Percentiles rank a stretch among this genome's conserved stretches.
Evolutionary conservation across 1,284 basidiomycete species (phyloP).

Genomic region (Xanthoconium separans): DNA sequence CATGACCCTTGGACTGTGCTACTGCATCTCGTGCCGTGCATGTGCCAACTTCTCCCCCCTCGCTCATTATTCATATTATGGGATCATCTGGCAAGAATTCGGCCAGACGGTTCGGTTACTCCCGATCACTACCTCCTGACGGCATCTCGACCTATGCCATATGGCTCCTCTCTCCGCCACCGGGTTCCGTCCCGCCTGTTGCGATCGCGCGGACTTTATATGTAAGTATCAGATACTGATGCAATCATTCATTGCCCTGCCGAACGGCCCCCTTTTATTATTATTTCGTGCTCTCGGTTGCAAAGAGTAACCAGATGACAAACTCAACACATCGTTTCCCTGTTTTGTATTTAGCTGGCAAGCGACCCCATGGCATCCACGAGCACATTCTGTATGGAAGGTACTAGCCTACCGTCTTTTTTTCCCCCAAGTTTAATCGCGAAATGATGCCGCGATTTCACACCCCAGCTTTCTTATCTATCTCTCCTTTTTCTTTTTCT

Average conservation of each 20-base stretch:
- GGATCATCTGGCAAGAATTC: slow-evolving; percentile 15
- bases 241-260: slow-evolving; percentile 23
- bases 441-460: slow-evolving; percentile 23
- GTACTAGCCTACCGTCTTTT: slow-evolving; percentile 23
- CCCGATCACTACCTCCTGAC: slow-evolving; percentile 28
- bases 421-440: slow-evolving; percentile 23
- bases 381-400: slow-evolving; percentile 22
- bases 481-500: not conserved
- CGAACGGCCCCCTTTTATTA: slow-evolving; percentile 21
- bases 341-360: slow-evolving; percentile 5
- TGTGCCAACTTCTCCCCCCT: slow-evolving; percentile 14
- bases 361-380: slow-evolving; percentile 10
- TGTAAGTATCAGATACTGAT: slow-evolving; percentile 22
- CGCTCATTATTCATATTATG: slow-evolving; percentile 15
- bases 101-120: slow-evolving; percentile 19
- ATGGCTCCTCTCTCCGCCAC: slow-evolving; percentile 33
- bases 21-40: slow-evolving; percentile 20
- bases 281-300: slow-evolving; percentile 18
- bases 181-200: slow-evolving; percentile 34
- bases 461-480: slow-evolving; percentile 13
- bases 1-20: slow-evolving; percentile 23
- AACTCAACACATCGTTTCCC: slow-evolving; percentile 9
- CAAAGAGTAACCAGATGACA: slow-evolving; percentile 10
- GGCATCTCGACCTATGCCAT: slow-evolving; percentile 36
- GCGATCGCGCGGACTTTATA: slow-evolving; percentile 32